Evolutionary conservation across 1,139 yeast species (phyloP).

Genomic region (Sugiyamaella japonica): DNA sequence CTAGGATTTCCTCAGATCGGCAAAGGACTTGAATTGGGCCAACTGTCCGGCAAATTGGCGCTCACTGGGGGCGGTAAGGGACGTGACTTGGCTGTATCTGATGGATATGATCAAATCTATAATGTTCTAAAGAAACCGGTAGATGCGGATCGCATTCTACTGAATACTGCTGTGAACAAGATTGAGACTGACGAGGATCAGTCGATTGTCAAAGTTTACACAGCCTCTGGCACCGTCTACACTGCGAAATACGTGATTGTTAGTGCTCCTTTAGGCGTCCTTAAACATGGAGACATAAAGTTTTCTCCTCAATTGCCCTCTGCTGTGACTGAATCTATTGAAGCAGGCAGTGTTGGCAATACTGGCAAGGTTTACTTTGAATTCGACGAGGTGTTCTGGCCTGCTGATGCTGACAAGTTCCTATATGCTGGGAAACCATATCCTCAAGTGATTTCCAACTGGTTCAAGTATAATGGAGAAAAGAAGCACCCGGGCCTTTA

Average conservation of each 20-base stretch:
- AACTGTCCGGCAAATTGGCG: slow-evolving; percentile 27
- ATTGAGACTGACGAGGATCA: slow-evolving; percentile 38
- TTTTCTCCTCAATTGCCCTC: slow-evolving; percentile 52
- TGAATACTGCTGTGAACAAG: slow-evolving; percentile 49
- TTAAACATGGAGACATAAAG: slow-evolving; percentile 50
- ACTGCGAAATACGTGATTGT: slow-evolving; percentile 58
- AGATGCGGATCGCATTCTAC: slow-evolving; percentile 45
- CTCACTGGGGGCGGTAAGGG: slow-evolving; percentile 76
- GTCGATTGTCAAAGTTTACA: slow-evolving; percentile 31
- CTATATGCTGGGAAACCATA: slow-evolving; percentile 42
- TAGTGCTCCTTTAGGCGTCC: slow-evolving; percentile 73
- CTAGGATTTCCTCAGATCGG: slow-evolving; percentile 65
- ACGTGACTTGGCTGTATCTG: slow-evolving; percentile 85
- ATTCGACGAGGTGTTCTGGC: slow-evolving; percentile 73
- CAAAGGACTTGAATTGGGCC: slow-evolving; percentile 62
- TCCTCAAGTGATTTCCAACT: slow-evolving; percentile 54
- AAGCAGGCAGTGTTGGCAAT: slow-evolving; percentile 61
- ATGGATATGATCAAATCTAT: slow-evolving; percentile 53
- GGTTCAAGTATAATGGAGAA: slow-evolving; percentile 38
- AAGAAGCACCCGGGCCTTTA: slow-evolving; percentile 29
- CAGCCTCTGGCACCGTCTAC: slow-evolving; percentile 37
- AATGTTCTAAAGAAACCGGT: slow-evolving; percentile 36
- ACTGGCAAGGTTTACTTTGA: slow-evolving; percentile 79
- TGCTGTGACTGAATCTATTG: slow-evolving; percentile 48
- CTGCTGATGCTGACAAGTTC: slow-evolving; percentile 50